A percentile compares a stretch with the other conserved stretches of the same genome.
Evolutionary conservation across 441 rosid genomes (phyloP).

Genomic region (Jatropha multifida): DNA sequence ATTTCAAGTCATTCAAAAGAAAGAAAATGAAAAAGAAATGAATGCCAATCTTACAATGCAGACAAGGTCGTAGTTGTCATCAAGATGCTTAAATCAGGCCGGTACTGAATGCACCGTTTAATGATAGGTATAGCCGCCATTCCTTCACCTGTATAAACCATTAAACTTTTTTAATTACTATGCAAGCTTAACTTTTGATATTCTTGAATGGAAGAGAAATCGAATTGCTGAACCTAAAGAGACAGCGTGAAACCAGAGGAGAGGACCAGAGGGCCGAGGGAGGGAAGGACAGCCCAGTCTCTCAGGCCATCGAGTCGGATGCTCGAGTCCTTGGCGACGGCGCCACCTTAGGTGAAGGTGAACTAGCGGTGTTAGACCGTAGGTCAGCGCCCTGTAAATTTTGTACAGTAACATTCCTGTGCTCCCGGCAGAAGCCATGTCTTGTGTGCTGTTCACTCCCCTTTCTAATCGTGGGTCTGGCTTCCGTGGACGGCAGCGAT

Average conservation of each 20-base stretch:
- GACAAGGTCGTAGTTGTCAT: constrained; percentile 79
- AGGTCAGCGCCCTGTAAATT: constrained; percentile 64
- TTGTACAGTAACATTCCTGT: constrained; percentile 52
- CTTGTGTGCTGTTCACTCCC: background rate
- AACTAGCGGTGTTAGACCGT: constrained; percentile 59
- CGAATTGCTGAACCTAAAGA: constrained; percentile 55
- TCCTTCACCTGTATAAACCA: constrained; percentile 65
- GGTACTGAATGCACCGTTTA: constrained; percentile 44
- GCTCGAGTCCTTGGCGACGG: constrained; percentile 65
- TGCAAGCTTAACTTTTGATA: background rate
- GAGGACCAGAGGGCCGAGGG: constrained; percentile 66
- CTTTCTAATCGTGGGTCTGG: too few relatives aligned
- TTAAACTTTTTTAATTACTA: background rate
- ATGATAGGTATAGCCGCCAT: constrained; percentile 92
- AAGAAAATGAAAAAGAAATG: background rate
- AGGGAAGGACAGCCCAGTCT: constrained; percentile 73
- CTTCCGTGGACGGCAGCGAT: background rate
- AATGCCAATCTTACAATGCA: constrained; percentile 57
- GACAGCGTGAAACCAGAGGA: constrained; percentile 95
- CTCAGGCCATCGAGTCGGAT: constrained; percentile 73
- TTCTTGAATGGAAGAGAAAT: background rate
- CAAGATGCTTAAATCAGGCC: constrained; percentile 65
- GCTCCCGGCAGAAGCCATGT: constrained; percentile 33
- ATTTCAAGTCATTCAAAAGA: background rate
- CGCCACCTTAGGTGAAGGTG: constrained; percentile 78